Evolutionary conservation across 805 yeast genomes (phyloP).

Genomic region (Hanseniaspora occidentalis): DNA sequence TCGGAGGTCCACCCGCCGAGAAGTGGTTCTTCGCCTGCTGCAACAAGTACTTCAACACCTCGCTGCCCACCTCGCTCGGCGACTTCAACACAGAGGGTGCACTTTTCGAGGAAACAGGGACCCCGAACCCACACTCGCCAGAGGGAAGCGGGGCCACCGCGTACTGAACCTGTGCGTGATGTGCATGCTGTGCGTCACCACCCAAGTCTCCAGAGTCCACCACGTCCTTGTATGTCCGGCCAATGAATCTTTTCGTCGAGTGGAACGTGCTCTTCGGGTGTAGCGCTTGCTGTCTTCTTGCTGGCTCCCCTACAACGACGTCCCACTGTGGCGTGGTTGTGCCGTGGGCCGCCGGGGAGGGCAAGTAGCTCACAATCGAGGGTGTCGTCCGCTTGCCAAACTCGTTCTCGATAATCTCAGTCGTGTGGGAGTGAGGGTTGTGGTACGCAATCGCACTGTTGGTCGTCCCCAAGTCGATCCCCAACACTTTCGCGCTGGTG

Average conservation of each 20-base stretch:
- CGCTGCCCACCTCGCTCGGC: constrained; percentile 64
- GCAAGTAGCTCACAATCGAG: constrained; percentile 48
- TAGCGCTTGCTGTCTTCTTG: constrained; percentile 64
- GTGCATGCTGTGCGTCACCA: constrained; percentile 1
- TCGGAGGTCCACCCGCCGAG: not conserved
- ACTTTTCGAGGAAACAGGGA: constrained; percentile 55
- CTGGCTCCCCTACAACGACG: constrained; percentile 51
- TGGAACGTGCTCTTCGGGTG: constrained; percentile 70
- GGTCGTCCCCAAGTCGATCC: constrained; percentile 78
- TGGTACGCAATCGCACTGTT: constrained; percentile 66
- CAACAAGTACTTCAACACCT: constrained; percentile 51
- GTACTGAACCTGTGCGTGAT: constrained; percentile 1
- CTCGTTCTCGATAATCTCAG: constrained; percentile 1
- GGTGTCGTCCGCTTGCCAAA: constrained; percentile 67
- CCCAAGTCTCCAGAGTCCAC: constrained; percentile 31
- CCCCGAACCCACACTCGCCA: constrained; percentile 41
- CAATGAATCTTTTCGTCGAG: constrained; percentile 74
- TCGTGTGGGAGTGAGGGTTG: constrained; percentile 34
- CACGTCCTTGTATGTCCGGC: constrained; percentile 52
- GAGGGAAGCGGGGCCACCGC: constrained; percentile 25
- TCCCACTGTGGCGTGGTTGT: constrained; percentile 24
- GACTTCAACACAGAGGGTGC: constrained; percentile 33
- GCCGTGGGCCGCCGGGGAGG: not conserved
- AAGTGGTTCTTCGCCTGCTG: constrained; percentile 49
- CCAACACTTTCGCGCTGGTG: constrained; percentile 21